A percentile compares a stretch with the other conserved stretches of the same genome.
phyloP scores from a whole-genome alignment of 441 rosid genomes.

The Populus trichocarpa region DNA sequence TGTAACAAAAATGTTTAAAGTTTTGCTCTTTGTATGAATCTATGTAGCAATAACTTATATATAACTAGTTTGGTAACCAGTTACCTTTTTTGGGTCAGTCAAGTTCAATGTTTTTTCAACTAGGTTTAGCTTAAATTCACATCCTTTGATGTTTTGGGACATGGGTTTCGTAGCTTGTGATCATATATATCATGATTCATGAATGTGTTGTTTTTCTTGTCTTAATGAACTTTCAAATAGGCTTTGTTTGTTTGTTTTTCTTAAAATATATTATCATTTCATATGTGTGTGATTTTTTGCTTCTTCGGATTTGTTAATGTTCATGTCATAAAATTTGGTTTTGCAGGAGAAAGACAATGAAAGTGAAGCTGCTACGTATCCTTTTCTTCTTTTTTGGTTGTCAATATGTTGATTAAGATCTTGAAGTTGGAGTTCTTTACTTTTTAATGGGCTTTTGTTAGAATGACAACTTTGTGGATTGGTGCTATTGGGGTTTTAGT shows the following conservation, averaged over 20 bases:
- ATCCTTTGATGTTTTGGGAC: too few relatives aligned
- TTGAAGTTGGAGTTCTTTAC: not conserved
- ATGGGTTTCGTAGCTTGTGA: too few relatives aligned
- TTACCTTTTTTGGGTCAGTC: too few relatives aligned
- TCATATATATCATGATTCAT: too few relatives aligned
- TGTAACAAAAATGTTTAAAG: too few relatives aligned
- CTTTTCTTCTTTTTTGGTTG: conserved; percentile 25
- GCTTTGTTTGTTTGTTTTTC: not conserved
- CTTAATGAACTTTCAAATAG: too few relatives aligned
- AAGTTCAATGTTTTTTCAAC: too few relatives aligned
- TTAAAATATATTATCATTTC: not conserved
- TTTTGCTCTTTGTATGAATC: too few relatives aligned
- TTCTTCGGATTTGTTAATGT: not conserved
- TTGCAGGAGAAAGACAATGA: conserved; percentile 52
- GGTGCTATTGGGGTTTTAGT: not conserved
- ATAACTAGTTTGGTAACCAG: too few relatives aligned
- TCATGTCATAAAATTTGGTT: not conserved
- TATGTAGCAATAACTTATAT: not conserved
- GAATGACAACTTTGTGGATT: not conserved
- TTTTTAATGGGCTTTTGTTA: not conserved
- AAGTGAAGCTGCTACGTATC: conserved; percentile 89
- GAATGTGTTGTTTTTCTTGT: too few relatives aligned
- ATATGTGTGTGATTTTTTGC: not conserved
- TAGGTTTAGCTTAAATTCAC: too few relatives aligned
- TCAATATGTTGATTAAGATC: not conserved